Evolutionary conservation across 208 protist species (phyloP), one percentile per base, ranked within the genome.

Genomic region (Crithidia expoeki): DNA sequence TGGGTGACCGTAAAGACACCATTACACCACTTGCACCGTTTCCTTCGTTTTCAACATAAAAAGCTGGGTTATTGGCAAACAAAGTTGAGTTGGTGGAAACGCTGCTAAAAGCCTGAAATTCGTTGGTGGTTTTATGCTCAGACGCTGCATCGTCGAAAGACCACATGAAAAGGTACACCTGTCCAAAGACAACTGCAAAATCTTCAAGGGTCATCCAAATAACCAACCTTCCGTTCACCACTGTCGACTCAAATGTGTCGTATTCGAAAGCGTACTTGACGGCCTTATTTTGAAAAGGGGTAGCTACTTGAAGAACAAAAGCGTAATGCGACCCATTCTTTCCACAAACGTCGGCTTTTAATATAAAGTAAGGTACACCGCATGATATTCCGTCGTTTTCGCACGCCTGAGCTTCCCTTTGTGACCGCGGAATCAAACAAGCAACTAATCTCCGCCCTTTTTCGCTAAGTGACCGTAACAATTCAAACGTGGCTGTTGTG

Each of bases 131-230:
- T 59, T 86, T 85, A 30, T 76, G 63, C 59, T 72, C 62, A 3
- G 28, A 76, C 21, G 77, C 36, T 25, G 79, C 76, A 65, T 93
- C 88, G 38, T 79, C 68, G 38, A 79, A 81, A 25, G 88, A 76
- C 88, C 88, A 93, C 46, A 84, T 70, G 27, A 90, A 51, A 38
- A 86, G 49, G 53, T 78, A 85, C 0, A 53, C 60, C 47, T 59
- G 56, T 12, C 83, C 79, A 68, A 93, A 90, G 23, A 80, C 42
- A 23, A 76, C 82, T 28, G 80, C 53, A 67, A 76, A 90, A 68
- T 93, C 53, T 19, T 88, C 78, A n/a, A 93, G 76, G 27, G 71
- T 70, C 57, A 90, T 75, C 85, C 88, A 90, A 38, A 77, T 80
- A 79, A 90, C 79, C n/a, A 70, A 28, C 51, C 76, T 67, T 23